Evolutionary conservation across 179 eudicot genomes (phyloP), one percentile per base, ranked within the genome.

Genomic region (Heliamphora pulchella): DNA sequence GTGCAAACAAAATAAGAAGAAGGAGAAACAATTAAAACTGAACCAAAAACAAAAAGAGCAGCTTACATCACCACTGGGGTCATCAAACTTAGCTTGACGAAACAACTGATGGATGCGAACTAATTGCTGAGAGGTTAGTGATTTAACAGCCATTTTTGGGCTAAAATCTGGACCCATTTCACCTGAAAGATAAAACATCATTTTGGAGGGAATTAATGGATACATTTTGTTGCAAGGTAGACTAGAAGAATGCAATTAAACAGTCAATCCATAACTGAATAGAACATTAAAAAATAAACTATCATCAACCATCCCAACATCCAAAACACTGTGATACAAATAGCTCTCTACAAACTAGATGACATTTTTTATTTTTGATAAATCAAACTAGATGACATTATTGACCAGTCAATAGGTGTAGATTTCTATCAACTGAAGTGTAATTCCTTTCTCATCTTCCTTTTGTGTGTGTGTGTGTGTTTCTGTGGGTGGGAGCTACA

Each of bases 21-120:
- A 75, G 44, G 14, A n/a, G n/a, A 47, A 58, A 43, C 41, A 73
- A 80, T 20, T 63, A n/a, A 10, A 17, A 22, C 17, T 43, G 57
- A 20, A 78, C 51, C 46, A 80, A 68, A 55, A n/a, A 83, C 54
- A 70, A 41, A 62, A 63, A 50, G 82, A 71, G 50, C 14, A 71
- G 79, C 98, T 91, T 84, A 96, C 99, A 84, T 92, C 94, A 77
- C 99, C 99, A 87, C 96, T 96, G 66, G 98, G 98, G 78, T 96
- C 98, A 78, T 92, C 97, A 86, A 96, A 96, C 83, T 94, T 96
- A 59, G 98, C 98, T 86, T 96, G 99, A 74, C 99, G 99, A 80
- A 96, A 96, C 91, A 96, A 84, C 87, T 94, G 99, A 86, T 92
- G 98, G 70, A 96, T 96, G 82, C 98, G 98, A 74, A 94, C 99